Percentiles rank a stretch among this genome's conserved stretches.
Evolutionary conservation across 257 asterid species (phyloP).

Genomic region (Fraxinus anomala): DNA sequence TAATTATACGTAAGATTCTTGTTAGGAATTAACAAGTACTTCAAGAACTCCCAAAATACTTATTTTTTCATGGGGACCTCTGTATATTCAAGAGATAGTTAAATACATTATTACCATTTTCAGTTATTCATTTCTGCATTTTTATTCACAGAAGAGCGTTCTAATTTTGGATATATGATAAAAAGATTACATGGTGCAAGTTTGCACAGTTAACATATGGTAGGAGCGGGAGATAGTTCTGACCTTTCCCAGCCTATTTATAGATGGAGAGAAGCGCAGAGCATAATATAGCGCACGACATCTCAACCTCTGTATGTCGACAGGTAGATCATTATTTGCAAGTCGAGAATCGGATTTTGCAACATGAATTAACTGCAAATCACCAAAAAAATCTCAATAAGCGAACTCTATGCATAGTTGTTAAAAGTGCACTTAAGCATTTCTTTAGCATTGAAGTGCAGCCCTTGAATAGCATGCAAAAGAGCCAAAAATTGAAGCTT

Average conservation of each 20-base stretch:
- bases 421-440: neutral
- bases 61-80: conserved; percentile 4
- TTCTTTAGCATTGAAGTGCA: neutral
- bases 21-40: neutral
- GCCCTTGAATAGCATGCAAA: conserved; percentile 8
- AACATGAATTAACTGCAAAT: conserved; percentile 79
- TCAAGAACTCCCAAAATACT: conserved; percentile 12
- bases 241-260: conserved; percentile 86
- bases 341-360: conserved; percentile 94
- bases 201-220: conserved; percentile 23
- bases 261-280: conserved; percentile 79
- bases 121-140: conserved; percentile 3
- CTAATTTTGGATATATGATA: conserved; percentile 9
- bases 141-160: neutral
- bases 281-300: conserved; percentile 90
- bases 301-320: conserved; percentile 93
- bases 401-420: neutral
- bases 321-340: conserved; percentile 93
- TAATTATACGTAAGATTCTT: neutral
- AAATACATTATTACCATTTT: neutral
- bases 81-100: neutral
- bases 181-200: conserved; percentile 21
- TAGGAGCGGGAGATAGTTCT: conserved; percentile 29
- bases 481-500: neutral
- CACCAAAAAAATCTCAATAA: conserved; percentile 16